phyloP scores from a whole-genome alignment of 2,329 filamentous ascomycete genomes.

The Fusarium sp. region DNA sequence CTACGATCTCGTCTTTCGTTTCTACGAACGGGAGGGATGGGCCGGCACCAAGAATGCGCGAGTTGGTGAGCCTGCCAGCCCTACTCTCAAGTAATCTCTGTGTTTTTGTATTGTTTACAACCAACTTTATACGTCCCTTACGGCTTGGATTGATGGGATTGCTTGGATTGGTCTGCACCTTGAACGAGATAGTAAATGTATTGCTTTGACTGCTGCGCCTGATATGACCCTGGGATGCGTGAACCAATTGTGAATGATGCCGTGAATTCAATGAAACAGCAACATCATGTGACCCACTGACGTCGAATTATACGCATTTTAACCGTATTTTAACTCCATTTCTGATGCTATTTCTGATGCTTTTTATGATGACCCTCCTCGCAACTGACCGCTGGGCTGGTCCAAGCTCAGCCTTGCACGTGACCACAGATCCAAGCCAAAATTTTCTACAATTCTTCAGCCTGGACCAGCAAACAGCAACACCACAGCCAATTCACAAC shows the following conservation, averaged over 20 bases:
- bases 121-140: slow-evolving; percentile 12
- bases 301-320: not conserved
- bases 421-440: slow-evolving; percentile 27
- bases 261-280: not conserved
- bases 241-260: not conserved
- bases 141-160: not conserved
- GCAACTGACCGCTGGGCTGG: not conserved
- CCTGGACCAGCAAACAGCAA: slow-evolving; percentile 15
- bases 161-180: not conserved
- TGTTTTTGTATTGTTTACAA: slow-evolving; percentile 5
- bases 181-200: not conserved
- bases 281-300: not conserved
- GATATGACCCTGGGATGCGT: not conserved
- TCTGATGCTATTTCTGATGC: not conserved
- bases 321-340: not conserved
- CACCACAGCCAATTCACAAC: slow-evolving; percentile 1
- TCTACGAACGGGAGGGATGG: slow-evolving; percentile 93
- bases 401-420: slow-evolving; percentile 30
- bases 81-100: slow-evolving; percentile 39
- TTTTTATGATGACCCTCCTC: not conserved
- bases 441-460: slow-evolving; percentile 25
- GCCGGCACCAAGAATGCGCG: slow-evolving; percentile 63
- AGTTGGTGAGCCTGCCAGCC: slow-evolving; percentile 61
- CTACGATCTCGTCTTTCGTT: slow-evolving; percentile 95
- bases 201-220: not conserved